These are phyloP conservation scores for Nemania bipapillata DNA, from an alignment of 2,329 filamentous ascomycete genomes.

Conservation along the genomic window DNA sequence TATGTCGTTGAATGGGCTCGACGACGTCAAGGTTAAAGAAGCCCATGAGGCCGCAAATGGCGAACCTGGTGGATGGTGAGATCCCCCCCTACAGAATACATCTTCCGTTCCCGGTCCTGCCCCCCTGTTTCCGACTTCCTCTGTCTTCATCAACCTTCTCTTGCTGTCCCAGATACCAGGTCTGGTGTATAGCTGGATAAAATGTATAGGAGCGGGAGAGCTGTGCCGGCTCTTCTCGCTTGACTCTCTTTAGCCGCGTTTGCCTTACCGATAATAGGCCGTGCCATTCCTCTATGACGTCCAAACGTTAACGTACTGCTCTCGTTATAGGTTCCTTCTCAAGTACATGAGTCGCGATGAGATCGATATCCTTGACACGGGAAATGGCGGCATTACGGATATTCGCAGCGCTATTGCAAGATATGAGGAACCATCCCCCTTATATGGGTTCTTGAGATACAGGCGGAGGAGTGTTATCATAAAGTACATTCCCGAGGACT, in stretches of 20 bases:
- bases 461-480: constrained; percentile 88
- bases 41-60: constrained; percentile 81
- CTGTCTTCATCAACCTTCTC: neutral
- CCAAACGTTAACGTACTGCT: constrained; percentile 37
- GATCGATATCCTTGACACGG: constrained; percentile 79
- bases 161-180: constrained; percentile 4
- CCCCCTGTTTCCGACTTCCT: neutral
- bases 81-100: constrained; percentile 24
- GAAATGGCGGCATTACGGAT: constrained; percentile 84
- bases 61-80: constrained; percentile 95
- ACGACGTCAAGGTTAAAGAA: constrained; percentile 81
- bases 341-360: constrained; percentile 92
- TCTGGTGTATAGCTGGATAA: constrained; percentile 10
- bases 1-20: constrained; percentile 97
- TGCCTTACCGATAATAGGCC: neutral
- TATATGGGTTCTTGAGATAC: constrained; percentile 93
- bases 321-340: constrained; percentile 81
- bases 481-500: constrained; percentile 90
- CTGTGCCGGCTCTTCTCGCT: constrained; percentile 29
- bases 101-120: neutral
- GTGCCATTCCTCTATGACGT: neutral
- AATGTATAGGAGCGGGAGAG: constrained; percentile 20
- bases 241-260: constrained; percentile 16
- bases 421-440: constrained; percentile 84
- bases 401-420: constrained; percentile 79